phyloP scores from a whole-genome alignment of 768 basidiomycete genomes.

The Mycena galericulata region DNA sequence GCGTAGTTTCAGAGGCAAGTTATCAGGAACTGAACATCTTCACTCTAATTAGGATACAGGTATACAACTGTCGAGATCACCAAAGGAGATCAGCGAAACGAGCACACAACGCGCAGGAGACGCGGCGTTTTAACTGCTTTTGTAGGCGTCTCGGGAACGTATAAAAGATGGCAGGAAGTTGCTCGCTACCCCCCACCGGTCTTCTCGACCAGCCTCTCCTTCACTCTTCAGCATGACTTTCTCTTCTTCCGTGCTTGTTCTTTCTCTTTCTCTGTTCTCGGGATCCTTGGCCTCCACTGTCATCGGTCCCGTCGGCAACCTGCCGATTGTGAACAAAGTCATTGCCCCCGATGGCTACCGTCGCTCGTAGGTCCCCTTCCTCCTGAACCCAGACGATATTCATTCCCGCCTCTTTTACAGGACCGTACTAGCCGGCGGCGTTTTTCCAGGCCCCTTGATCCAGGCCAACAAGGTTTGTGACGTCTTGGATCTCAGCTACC shows the following conservation, averaged over 20 bases:
- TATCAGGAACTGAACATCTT: neutral
- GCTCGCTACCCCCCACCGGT: neutral
- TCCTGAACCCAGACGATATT: slow-evolving; percentile 29
- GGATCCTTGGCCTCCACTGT: slow-evolving; percentile 39
- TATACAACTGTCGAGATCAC: too few relatives aligned
- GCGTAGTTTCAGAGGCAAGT: neutral
- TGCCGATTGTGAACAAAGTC: slow-evolving; percentile 54
- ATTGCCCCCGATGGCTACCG: slow-evolving; percentile 65
- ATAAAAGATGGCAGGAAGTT: neutral
- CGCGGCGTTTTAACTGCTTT: too few relatives aligned
- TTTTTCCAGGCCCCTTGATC: slow-evolving; percentile 40
- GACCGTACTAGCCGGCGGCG: slow-evolving; percentile 45
- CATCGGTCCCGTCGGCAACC: slow-evolving; percentile 34
- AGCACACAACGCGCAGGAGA: too few relatives aligned
- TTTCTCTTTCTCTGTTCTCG: slow-evolving; percentile 38
- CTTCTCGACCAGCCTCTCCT: slow-evolving; percentile 2
- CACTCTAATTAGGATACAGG: neutral
- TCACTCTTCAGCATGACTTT: slow-evolving; percentile 1
- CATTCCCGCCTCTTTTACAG: neutral
- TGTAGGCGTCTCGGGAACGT: neutral
- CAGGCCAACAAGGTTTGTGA: slow-evolving; percentile 44
- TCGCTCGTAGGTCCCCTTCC: slow-evolving; percentile 48
- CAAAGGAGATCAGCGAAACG: too few relatives aligned
- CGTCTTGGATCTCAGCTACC: neutral
- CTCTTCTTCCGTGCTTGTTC: neutral